A percentile compares a stretch with the other conserved stretches of the same genome.
Conservation (phyloP, 2,329 filamentous ascomycete genomes). For the Clathrospora elynae region DNA sequence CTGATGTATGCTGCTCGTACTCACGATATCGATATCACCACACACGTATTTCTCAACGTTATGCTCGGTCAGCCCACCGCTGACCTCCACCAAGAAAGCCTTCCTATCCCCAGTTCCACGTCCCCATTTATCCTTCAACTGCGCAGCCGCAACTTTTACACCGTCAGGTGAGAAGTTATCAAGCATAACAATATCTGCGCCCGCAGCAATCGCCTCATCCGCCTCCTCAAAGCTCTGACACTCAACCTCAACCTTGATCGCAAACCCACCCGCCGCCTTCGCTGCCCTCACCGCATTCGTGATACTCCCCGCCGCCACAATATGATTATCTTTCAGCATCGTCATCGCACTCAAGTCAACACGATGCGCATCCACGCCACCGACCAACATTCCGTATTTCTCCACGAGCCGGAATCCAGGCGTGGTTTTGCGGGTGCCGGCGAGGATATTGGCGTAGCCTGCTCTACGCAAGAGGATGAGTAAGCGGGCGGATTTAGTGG, state of each 20-base stretch:
- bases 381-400: constrained; percentile 97
- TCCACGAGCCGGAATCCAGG: constrained; percentile 94
- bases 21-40: constrained; percentile 89
- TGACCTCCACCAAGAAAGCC: constrained; percentile 83
- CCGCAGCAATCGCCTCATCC: constrained; percentile 86
- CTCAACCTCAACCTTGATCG: constrained; percentile 94
- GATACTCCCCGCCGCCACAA: constrained; percentile 87
- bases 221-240: constrained; percentile 87
- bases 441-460: constrained; percentile 83
- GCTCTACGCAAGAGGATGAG: constrained; percentile 59
- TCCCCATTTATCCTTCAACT: constrained; percentile 79
- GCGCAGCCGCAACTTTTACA: constrained; percentile 73
- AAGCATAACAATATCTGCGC: constrained; percentile 95
- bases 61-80: constrained; percentile 81
- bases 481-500: constrained; percentile 64
- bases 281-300: constrained; percentile 83
- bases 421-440: constrained; percentile 95
- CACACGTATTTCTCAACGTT: constrained; percentile 83
- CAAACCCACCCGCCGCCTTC: constrained; percentile 82
- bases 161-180: constrained; percentile 90
- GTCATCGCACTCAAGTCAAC: constrained; percentile 91
- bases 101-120: constrained; percentile 63
- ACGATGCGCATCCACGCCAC: constrained; percentile 87
- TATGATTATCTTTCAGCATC: constrained; percentile 99
- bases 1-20: constrained; percentile 95